Base-by-base conservation (phyloP, 352 stramenopile genomes). In the Pythium pyrilobum region DNA sequence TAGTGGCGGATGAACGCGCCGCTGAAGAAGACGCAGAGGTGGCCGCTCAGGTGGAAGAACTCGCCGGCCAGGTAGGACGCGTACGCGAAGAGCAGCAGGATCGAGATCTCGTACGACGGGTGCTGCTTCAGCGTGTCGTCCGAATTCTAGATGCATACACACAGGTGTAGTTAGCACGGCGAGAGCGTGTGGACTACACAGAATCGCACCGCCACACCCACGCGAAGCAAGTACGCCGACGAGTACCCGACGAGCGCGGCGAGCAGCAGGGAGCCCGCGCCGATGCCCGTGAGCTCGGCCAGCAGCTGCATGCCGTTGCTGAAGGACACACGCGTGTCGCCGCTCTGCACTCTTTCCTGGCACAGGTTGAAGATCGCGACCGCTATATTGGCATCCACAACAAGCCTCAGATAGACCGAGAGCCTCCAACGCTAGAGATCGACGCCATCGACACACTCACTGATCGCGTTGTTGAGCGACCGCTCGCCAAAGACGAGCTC, bases 11-110 rank as follows among this genome's bases (percentile, higher is more conserved):
- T 66, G 29, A 78, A 65, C 13, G 63, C 66, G 27, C 62, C 85
- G 33, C 83, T 95, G 61, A 98, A 97, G 43, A 98, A 89, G 20
- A 98, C 94, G 0, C 81, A 80, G 16, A 98, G 69, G 18, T 97
- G 92, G 24, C 94, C 92, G 44, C 81, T 93, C 12, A 95, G 61
- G 0, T 84, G 49, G 27, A 73, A 74, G 20, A 85, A 47, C 39
- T 93, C 79, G 21, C 69, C 77, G 0, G 78, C 69, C 40, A 96
- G 57, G 51, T 90, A 91, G 41, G 75, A 87, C 23, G 73, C 69
- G 56, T 93, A 90, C 21, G 72, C 72, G 15, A 74, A 89, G 9
- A 93, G 58, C 41, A 93, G 53, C 24, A 93, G 68, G 54, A 78
- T 78, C n/a, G 72, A 78, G 50, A 80, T 82, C 55, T 85, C 74